phyloP scores from a whole-genome alignment of 2,329 filamentous ascomycete genomes.

The Claviceps pusilla region DNA sequence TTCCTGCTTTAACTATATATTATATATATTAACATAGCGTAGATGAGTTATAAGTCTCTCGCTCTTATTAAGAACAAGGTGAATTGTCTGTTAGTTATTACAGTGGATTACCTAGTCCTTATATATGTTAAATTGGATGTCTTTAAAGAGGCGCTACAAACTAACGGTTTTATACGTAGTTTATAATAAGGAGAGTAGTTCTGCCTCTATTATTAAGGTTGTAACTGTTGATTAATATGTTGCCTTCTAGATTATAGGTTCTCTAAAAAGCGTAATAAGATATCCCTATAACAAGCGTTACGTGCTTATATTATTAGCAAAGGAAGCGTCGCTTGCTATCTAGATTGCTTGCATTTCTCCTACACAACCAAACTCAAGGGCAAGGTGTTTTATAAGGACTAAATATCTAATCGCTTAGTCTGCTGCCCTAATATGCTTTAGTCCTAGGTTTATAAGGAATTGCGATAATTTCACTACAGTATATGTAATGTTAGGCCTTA shows the following conservation, averaged over 20 bases:
- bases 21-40: not conserved
- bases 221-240: not conserved
- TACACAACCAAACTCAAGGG: not conserved
- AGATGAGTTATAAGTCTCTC: not conserved
- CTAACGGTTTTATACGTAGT: not conserved
- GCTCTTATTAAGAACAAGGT: not conserved
- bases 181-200: not conserved
- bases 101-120: not conserved
- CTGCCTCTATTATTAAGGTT: not conserved
- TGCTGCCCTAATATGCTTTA: not conserved
- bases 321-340: not conserved
- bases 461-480: not conserved
- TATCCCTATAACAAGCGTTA: not conserved
- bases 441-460: not conserved
- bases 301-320: not conserved
- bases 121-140: not conserved
- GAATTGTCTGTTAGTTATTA: not conserved
- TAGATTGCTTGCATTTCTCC: not conserved
- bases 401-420: not conserved
- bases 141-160: not conserved
- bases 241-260: not conserved
- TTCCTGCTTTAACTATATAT: not conserved
- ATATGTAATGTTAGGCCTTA: not conserved
- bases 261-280: not conserved
- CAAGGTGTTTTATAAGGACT: not conserved